Conservation (phyloP, 1,139 yeast species). For the Zygoascus meyerae region DNA sequence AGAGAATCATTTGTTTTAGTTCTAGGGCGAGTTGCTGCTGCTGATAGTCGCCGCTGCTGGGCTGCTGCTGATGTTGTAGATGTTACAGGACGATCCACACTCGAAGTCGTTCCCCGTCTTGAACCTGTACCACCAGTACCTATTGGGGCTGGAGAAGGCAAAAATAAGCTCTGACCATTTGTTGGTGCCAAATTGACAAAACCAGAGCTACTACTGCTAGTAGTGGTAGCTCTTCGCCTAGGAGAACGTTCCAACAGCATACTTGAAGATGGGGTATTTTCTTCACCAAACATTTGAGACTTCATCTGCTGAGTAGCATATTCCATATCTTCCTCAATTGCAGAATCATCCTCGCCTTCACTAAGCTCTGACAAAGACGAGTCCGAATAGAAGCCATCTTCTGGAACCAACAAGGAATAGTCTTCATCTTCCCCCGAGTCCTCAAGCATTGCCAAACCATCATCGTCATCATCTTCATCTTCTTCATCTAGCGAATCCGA, state of each 20-base stretch:
- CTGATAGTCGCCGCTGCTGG: constrained; percentile 7
- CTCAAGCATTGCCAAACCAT: constrained; percentile 9
- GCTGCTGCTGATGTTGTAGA: constrained; percentile 4
- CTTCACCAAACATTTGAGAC: constrained; percentile 17
- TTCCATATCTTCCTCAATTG: constrained; percentile 34
- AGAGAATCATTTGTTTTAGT: neutral
- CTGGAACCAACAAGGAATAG: constrained; percentile 1
- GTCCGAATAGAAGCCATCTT: constrained; percentile 15
- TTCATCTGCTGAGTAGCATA: constrained; percentile 30
- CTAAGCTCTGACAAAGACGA: constrained; percentile 14
- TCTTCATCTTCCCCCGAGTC: constrained; percentile 11
- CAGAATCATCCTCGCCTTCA: constrained; percentile 33
- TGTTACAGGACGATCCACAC: constrained; percentile 2
- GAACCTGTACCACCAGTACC: neutral
- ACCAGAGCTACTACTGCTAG: neutral
- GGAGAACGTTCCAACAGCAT: constrained; percentile 22
- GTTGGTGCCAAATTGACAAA: neutral
- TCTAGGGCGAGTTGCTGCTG: constrained; percentile 9
- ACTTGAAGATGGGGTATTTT: constrained; percentile 1
- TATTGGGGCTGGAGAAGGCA: neutral
- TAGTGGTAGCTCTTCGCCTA: constrained; percentile 3
- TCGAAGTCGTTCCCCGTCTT: constrained; percentile 3
- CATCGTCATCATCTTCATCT: constrained; percentile 11
- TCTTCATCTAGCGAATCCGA: constrained; percentile 12
- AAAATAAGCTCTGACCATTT: no score